Conservation (phyloP, 306 rosid genomes). For the Prunus dulcis region DNA sequence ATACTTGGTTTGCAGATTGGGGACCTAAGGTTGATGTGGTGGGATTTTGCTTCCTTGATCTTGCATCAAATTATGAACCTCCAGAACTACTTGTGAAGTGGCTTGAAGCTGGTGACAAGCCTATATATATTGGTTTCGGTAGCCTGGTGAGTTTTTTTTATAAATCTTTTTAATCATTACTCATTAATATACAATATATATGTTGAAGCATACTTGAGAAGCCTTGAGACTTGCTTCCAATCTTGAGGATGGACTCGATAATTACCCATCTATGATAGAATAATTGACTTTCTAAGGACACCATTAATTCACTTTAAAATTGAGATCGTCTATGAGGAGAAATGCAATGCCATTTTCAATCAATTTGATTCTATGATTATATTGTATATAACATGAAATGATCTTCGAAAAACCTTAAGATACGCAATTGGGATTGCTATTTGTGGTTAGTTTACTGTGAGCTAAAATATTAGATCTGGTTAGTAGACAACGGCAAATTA, state of each 20-base stretch:
- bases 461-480: neutral
- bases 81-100: constrained; percentile 75
- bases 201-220: neutral
- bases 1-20: constrained; percentile 79
- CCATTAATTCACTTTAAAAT: neutral
- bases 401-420: neutral
- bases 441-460: neutral
- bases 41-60: constrained; percentile 99
- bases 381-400: neutral
- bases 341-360: neutral
- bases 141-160: constrained; percentile 65
- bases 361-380: neutral
- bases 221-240: neutral
- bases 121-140: constrained; percentile 94
- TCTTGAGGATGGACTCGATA: neutral
- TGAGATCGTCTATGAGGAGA: neutral
- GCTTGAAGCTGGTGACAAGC: constrained; percentile 86
- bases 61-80: constrained; percentile 93
- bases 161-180: constrained; percentile 8
- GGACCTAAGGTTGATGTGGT: constrained; percentile 94
- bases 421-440: neutral
- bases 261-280: neutral
- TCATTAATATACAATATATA: neutral
- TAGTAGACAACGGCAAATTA: neutral
- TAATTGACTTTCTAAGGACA: neutral